A percentile compares a stretch with the other conserved stretches of the same genome.
phyloP scores from a whole-genome alignment of 495 filamentous ascomycete species.

The Tetracladium marchalianum region DNA sequence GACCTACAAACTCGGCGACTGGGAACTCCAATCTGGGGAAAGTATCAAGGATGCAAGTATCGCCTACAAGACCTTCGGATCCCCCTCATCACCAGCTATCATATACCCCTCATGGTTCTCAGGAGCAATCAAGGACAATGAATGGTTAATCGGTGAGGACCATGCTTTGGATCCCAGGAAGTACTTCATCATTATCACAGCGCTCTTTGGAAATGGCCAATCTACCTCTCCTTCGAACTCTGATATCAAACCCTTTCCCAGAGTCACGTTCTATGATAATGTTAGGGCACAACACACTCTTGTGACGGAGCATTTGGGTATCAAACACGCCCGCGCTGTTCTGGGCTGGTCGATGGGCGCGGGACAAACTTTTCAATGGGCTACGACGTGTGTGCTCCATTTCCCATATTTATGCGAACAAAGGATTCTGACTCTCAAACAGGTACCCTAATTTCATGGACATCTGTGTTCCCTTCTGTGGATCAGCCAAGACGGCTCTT shows the following conservation, averaged over 20 bases:
- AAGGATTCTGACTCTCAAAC: no score
- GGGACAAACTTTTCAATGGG: constrained; percentile 61
- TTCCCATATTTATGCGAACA: no score
- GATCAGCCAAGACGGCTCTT: constrained; percentile 53
- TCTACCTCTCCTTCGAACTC: constrained; percentile 59
- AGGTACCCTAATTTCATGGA: constrained; percentile 60
- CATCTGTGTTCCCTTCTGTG: constrained; percentile 56
- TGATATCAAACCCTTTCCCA: constrained; percentile 44
- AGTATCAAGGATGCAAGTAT: constrained; percentile 47
- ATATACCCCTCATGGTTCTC: constrained; percentile 68
- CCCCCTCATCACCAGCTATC: constrained; percentile 49
- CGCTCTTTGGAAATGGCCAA: constrained; percentile 65
- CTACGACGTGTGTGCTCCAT: constrained; percentile 32
- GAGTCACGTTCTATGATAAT: constrained; percentile 57
- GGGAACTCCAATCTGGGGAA: constrained; percentile 50
- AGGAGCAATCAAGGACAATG: constrained; percentile 44
- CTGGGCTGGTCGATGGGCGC: constrained; percentile 66
- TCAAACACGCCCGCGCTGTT: constrained; percentile 52
- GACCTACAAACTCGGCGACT: constrained; percentile 49
- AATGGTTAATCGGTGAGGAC: constrained; percentile 56
- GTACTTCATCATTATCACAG: constrained; percentile 62
- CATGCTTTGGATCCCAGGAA: constrained; percentile 49
- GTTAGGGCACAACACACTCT: constrained; percentile 57
- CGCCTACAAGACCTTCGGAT: constrained; percentile 63
- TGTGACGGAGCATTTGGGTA: constrained; percentile 51